phyloP scores from a whole-genome alignment of 768 basidiomycete species.

The Hygrophorus russula region DNA sequence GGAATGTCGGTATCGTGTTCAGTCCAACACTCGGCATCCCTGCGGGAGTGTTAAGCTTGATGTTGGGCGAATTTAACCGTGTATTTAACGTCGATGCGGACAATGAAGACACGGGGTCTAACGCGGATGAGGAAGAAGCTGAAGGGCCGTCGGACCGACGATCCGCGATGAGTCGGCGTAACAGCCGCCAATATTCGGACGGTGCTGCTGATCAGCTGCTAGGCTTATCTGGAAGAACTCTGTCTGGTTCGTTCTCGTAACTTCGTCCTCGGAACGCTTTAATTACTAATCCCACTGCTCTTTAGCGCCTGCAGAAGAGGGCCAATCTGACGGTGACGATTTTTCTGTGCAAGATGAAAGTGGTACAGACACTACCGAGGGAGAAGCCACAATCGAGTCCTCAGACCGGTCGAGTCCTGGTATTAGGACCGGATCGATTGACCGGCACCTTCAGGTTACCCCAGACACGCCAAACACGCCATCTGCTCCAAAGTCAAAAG shows the following conservation, averaged over 20 bases:
- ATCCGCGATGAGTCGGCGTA: slow-evolving; percentile 42
- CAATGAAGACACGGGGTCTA: slow-evolving; percentile 19
- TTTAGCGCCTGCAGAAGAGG: slow-evolving; percentile 43
- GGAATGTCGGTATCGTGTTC: slow-evolving; percentile 98
- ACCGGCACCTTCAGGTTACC: slow-evolving; percentile 20
- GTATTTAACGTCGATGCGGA: slow-evolving; percentile 76
- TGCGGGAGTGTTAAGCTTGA: slow-evolving; percentile 92
- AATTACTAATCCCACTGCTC: slow-evolving; percentile 10
- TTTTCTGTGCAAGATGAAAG: slow-evolving; percentile 62
- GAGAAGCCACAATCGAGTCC: slow-evolving; percentile 38
- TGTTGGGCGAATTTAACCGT: slow-evolving; percentile 87
- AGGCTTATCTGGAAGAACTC: slow-evolving; percentile 59
- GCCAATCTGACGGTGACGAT: slow-evolving; percentile 60
- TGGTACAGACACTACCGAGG: slow-evolving; percentile 60
- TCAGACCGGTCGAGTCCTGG: slow-evolving; percentile 29
- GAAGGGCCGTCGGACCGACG: slow-evolving; percentile 23
- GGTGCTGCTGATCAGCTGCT: slow-evolving; percentile 76
- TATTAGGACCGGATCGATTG: slow-evolving; percentile 13
- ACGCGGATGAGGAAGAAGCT: slow-evolving; percentile 16
- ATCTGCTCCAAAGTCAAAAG: slow-evolving; percentile 33
- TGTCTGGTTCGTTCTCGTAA: slow-evolving; percentile 42
- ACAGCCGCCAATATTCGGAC: slow-evolving; percentile 77
- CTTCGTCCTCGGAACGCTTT: slow-evolving; percentile 5
- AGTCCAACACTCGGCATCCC: slow-evolving; percentile 96
- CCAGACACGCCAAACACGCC: slow-evolving; percentile 28